Base-by-base conservation (phyloP, 1,139 yeast genomes). In the Pichia terricola region DNA sequence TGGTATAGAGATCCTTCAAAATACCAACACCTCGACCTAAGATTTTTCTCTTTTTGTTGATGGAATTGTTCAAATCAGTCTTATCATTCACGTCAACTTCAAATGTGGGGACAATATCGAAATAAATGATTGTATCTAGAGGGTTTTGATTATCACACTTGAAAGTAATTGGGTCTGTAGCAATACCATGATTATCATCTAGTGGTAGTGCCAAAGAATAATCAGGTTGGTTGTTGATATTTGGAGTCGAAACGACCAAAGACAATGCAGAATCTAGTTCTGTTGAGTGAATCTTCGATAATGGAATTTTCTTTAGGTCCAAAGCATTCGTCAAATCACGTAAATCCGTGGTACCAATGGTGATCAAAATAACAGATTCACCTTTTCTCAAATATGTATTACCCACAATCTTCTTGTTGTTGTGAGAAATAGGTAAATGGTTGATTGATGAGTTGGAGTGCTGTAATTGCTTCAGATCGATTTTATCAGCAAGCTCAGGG, bases 81-180 rank as follows among this genome's bases (percentile, higher is more conserved):
- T 16, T 16, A 36, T 49, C 53, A 38, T 66, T 68, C 31, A 74
- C 72, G 33, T 79, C 85, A 32, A 75, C 72, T 30, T 79, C 86
- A 60, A 88, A 89, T 0, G 97, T 87, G n/a, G 96, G 96, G 26
- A 89, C 88, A 49, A 91, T 73, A 61, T 91, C 97, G 64, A 91
- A 91, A 37, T 79, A 77, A 32, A 91, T 63, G 3, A 73, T 63
- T n/a, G 81, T 72, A 49, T 81, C 77, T 39, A 73, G 67, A 4
- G 81, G 70, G 37, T 70, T 69, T 35, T 69, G 67, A 41, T 70
- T 67, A 8, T 72, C 66, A 47, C 87, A 73, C 50, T 80, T 80
- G 63, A 91, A 87, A 8, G 82, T 70, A 40, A 89, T 73, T 7
- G 96, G 94, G 55, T 88, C 97, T 4, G 89, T 75, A 5, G 89